Evolutionary conservation across 495 filamentous ascomycete species (phyloP).

Genomic region (Usnea hakonensis): DNA sequence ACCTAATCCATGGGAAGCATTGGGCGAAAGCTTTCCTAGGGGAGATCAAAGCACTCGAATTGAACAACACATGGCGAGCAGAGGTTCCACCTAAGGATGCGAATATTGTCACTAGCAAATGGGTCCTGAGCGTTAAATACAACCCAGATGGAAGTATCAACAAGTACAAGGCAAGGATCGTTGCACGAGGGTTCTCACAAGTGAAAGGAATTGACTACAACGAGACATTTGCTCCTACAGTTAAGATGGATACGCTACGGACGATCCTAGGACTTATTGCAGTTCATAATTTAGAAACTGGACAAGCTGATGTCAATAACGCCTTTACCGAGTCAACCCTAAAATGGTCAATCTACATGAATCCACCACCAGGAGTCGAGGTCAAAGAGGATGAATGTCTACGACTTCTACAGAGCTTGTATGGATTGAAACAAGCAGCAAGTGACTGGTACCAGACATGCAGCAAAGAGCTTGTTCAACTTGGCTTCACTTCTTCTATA

Average conservation of each 20-base stretch:
- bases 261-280: conserved; percentile 1
- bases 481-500: background rate
- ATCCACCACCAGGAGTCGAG: background rate
- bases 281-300: background rate
- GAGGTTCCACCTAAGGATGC: background rate
- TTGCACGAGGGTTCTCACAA: conserved; percentile 19
- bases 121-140: conserved; percentile 18
- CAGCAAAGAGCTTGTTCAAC: background rate
- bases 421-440: conserved; percentile 9
- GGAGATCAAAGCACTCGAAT: too few species aligned
- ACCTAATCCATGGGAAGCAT: too few species aligned
- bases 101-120: conserved; percentile 3
- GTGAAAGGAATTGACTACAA: conserved; percentile 12
- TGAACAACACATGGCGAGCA: too few species aligned
- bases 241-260: background rate
- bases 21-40: too few species aligned
- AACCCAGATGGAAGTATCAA: conserved; percentile 7
- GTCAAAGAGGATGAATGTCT: background rate
- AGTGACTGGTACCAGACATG: background rate
- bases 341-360: background rate
- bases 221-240: conserved; percentile 12
- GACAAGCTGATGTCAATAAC: conserved; percentile 12
- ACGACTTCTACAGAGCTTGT: background rate
- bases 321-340: conserved; percentile 5
- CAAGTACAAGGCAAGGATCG: conserved; percentile 13